phyloP scores from a whole-genome alignment of 768 basidiomycete species.

The Tylopilus felleus region DNA sequence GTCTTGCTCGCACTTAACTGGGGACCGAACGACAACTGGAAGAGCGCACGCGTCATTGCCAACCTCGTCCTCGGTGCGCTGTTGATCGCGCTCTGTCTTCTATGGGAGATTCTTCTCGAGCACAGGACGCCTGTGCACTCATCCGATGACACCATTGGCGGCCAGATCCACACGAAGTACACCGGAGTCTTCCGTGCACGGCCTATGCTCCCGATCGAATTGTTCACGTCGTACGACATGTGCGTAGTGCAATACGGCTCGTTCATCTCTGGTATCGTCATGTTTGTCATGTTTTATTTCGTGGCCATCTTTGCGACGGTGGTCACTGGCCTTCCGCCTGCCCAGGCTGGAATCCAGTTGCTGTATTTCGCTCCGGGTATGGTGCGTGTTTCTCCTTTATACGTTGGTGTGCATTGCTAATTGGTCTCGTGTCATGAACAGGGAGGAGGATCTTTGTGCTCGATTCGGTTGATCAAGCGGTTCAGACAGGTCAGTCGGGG shows the following conservation, averaged over 20 bases:
- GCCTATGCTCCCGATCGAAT: constrained; percentile 45
- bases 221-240: constrained; percentile 44
- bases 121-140: neutral
- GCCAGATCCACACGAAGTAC: constrained; percentile 1
- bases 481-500: constrained; percentile 35
- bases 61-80: constrained; percentile 45
- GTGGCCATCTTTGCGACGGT: constrained; percentile 50
- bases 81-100: constrained; percentile 37
- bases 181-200: constrained; percentile 28
- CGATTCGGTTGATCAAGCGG: constrained; percentile 34
- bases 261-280: constrained; percentile 45
- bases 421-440: constrained; percentile 4
- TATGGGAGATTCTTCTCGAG: constrained; percentile 37
- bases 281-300: constrained; percentile 54
- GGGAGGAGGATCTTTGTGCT: constrained; percentile 38
- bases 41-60: constrained; percentile 41
- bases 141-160: neutral
- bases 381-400: constrained; percentile 26
- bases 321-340: constrained; percentile 40
- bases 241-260: constrained; percentile 37
- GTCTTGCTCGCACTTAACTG: constrained; percentile 47
- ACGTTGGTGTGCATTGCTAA: neutral
- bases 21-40: constrained; percentile 45
- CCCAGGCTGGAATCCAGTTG: constrained; percentile 43
- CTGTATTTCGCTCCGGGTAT: constrained; percentile 50